A percentile compares a stretch with the other conserved stretches of the same genome.
These are phyloP conservation scores for Candida krabiensis DNA, from an alignment of 805 yeast species.

Conservation along the genomic window DNA sequence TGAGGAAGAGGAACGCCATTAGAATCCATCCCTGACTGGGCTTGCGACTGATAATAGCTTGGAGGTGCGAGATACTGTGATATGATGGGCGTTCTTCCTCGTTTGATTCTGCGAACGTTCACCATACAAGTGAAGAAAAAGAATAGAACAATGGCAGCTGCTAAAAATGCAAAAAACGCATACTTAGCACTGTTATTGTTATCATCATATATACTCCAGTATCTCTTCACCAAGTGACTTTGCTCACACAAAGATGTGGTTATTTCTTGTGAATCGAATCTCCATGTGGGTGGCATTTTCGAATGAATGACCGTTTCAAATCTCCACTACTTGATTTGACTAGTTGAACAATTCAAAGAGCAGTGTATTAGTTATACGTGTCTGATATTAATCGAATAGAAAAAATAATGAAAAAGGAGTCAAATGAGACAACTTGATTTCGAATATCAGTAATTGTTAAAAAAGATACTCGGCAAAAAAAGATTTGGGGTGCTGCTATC, in stretches of 20 bases:
- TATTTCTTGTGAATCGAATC: neutral
- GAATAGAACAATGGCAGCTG: constrained; percentile 47
- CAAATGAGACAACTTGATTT: no score
- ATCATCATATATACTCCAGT: constrained; percentile 9
- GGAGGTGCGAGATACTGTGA: constrained; percentile 62
- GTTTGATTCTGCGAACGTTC: constrained; percentile 50
- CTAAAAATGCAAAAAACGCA: constrained; percentile 65
- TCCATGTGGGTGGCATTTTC: no score
- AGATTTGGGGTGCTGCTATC: no score
- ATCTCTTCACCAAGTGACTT: constrained; percentile 12
- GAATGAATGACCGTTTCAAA: no score
- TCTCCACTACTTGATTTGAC: no score
- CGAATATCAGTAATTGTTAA: no score
- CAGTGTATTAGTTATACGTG: no score
- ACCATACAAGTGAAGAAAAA: constrained; percentile 51
- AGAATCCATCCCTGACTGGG: constrained; percentile 41
- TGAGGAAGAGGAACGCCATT: constrained; percentile 56
- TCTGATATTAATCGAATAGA: no score
- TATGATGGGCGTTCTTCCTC: constrained; percentile 65
- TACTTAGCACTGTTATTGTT: constrained; percentile 48
- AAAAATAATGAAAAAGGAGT: no score
- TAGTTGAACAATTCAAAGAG: no score
- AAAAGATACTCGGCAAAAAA: no score
- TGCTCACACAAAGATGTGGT: neutral
- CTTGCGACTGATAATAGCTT: constrained; percentile 64